Evolutionary conservation across 345 rosid genomes (phyloP).

Genomic region (Bruguiera parviflora): DNA sequence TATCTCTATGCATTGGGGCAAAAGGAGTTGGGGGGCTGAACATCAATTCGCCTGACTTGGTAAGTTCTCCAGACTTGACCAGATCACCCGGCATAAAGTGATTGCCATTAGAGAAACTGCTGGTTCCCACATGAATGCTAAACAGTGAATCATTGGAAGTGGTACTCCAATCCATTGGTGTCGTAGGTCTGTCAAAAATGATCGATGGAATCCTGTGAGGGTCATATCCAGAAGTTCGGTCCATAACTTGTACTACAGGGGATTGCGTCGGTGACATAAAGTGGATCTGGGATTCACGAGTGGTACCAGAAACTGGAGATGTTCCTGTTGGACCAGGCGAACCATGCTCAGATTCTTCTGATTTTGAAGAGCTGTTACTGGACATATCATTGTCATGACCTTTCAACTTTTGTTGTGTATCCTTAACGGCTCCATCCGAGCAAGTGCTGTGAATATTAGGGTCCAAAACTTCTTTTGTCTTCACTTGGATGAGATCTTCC

Average conservation of each 20-base stretch:
- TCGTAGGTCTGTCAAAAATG: slow-evolving; percentile 42
- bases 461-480: slow-evolving; percentile 1
- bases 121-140: slow-evolving; percentile 58
- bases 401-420: slow-evolving; percentile 1
- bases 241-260: slow-evolving; percentile 79
- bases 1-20: slow-evolving; percentile 3
- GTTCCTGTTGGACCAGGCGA: slow-evolving; percentile 17
- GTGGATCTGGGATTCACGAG: slow-evolving; percentile 27
- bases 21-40: slow-evolving; percentile 34
- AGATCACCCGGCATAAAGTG: slow-evolving; percentile 12
- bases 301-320: slow-evolving; percentile 40
- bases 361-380: slow-evolving; percentile 16
- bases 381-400: slow-evolving; percentile 3
- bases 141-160: slow-evolving; percentile 68
- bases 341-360: slow-evolving; percentile 18
- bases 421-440: neutral
- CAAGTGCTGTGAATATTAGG: neutral
- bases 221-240: slow-evolving; percentile 39
- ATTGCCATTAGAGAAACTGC: slow-evolving; percentile 47
- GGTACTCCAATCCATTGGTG: slow-evolving; percentile 58
- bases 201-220: slow-evolving; percentile 56
- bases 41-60: slow-evolving; percentile 37
- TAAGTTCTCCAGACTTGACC: slow-evolving; percentile 34
- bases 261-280: slow-evolving; percentile 38
- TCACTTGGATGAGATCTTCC: slow-evolving; percentile 31